Conservation (phyloP, 306 rosid species). For the Castanea crenata region DNA sequence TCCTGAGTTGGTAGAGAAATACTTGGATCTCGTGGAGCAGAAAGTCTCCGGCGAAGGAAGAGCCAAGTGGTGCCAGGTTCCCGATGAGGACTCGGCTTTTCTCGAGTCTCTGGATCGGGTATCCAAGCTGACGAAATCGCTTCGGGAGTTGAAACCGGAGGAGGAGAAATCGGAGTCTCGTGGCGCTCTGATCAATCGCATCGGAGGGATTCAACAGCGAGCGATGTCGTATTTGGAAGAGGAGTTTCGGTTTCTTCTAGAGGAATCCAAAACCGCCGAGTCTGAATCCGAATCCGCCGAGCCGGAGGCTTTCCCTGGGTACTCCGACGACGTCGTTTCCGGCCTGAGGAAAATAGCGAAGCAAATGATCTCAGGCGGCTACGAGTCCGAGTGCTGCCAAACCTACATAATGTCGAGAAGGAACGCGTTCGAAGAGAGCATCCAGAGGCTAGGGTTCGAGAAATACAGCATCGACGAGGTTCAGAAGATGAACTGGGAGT, state of each 20-base stretch:
- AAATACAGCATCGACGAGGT: conserved; percentile 64
- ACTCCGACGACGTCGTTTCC: conserved; percentile 32
- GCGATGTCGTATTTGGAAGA: conserved; percentile 63
- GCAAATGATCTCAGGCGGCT: conserved; percentile 41
- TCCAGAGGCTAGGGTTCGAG: conserved; percentile 40
- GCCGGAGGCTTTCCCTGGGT: conserved; percentile 37
- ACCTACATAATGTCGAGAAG: conserved; percentile 43
- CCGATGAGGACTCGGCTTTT: conserved; percentile 41
- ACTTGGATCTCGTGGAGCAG: conserved; percentile 48
- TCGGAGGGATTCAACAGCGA: conserved; percentile 46
- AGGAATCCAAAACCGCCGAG: conserved; percentile 40
- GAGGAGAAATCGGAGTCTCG: conserved; percentile 3
- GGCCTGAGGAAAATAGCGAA: conserved; percentile 35
- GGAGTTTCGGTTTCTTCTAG: conserved; percentile 54
- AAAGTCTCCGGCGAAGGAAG: conserved; percentile 27
- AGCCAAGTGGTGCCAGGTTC: conserved; percentile 34
- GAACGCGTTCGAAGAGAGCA: conserved; percentile 35
- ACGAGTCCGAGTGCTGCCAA: conserved; percentile 51
- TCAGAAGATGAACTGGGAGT: conserved; percentile 52
- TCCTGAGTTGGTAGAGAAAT: conserved; percentile 34
- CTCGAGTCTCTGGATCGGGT: conserved; percentile 43
- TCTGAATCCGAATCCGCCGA: conserved; percentile 26
- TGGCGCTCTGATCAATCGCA: conserved; percentile 42
- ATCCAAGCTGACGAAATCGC: conserved; percentile 32
- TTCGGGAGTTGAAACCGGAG: conserved; percentile 20